Conservation (phyloP, 2,329 filamentous ascomycete genomes). For the Talaromyces sp. region DNA sequence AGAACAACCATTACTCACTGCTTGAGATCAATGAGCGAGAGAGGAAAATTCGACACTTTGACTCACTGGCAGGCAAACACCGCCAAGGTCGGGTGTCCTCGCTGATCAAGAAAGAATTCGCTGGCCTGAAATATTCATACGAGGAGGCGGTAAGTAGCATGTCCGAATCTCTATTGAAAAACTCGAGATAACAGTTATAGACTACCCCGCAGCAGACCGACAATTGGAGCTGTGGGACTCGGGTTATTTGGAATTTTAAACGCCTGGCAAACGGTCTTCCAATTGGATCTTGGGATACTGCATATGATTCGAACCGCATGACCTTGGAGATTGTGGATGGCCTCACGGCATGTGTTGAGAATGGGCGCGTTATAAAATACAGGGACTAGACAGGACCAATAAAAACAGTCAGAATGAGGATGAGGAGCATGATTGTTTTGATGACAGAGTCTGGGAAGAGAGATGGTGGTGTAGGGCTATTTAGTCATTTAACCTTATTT, state of each 20-base stretch:
- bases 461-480: too few species aligned
- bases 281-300: slow-evolving; percentile 14
- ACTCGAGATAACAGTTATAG: slow-evolving; percentile 4
- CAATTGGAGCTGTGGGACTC: slow-evolving; percentile 18
- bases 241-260: slow-evolving; percentile 17
- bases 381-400: background rate
- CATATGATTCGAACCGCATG: slow-evolving; percentile 17
- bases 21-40: slow-evolving; percentile 22
- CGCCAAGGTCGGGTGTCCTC: background rate
- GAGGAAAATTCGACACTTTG: slow-evolving; percentile 20
- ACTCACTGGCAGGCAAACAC: slow-evolving; percentile 15
- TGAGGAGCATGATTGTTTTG: too few species aligned
- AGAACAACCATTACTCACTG: slow-evolving; percentile 18
- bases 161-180: background rate
- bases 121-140: background rate
- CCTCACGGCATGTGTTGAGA: slow-evolving; percentile 14
- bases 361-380: background rate
- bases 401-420: too few species aligned
- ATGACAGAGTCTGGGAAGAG: too few species aligned
- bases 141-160: background rate
- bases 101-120: background rate
- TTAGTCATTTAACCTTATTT: too few species aligned
- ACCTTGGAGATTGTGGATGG: slow-evolving; percentile 17
- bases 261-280: slow-evolving; percentile 15
- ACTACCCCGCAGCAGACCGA: slow-evolving; percentile 17